These are phyloP conservation scores for Eucalyptus cloeziana DNA, from an alignment of 345 rosid genomes.

Conservation along the genomic window DNA sequence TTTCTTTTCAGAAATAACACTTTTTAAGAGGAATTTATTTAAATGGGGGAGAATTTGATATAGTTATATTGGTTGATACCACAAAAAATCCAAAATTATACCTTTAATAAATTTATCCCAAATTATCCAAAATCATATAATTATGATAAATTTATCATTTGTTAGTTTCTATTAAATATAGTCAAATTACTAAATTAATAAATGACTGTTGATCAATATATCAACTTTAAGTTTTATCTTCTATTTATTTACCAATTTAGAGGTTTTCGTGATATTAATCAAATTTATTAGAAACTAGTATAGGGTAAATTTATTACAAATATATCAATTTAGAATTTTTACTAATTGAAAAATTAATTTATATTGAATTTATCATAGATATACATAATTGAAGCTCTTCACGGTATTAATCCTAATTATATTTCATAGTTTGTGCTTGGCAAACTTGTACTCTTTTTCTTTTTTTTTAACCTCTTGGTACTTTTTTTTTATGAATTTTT, in stretches of 20 bases:
- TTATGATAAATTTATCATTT: fast-evolving
- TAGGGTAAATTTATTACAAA: no score
- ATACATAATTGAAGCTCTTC: no score
- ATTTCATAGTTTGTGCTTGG: not conserved
- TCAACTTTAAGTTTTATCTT: fast-evolving
- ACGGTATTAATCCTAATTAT: not conserved
- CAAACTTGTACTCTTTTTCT: not conserved
- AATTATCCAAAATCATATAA: no score
- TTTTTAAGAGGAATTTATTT: not conserved
- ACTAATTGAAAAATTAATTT: no score
- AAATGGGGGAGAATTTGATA: not conserved
- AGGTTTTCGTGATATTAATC: fast-evolving
- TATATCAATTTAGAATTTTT: no score
- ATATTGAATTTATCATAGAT: fast-evolving
- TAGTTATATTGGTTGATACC: no score
- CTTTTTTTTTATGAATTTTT: not conserved
- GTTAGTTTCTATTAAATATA: fast-evolving
- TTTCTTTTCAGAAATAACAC: not conserved
- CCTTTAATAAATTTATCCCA: no score
- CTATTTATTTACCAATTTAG: fast-evolving
- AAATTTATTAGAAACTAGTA: fast-evolving
- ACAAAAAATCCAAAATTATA: no score
- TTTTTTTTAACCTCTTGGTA: not conserved
- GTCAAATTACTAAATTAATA: fast-evolving
- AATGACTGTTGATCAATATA: fast-evolving